Conservation (phyloP, 441 rosid genomes). For the Adansonia gregorii region DNA sequence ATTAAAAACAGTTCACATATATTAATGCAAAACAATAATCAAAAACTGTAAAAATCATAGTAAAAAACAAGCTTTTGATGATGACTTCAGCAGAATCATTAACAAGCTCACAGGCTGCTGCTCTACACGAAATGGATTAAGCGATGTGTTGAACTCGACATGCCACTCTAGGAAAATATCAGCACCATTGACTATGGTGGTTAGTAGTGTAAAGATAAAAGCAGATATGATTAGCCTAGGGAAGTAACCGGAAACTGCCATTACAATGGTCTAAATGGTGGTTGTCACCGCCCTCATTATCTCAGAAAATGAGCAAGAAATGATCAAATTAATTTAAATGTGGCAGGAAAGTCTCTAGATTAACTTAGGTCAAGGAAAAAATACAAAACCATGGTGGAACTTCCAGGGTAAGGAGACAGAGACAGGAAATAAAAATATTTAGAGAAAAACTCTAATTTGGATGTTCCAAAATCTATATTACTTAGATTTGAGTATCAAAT, state of each 20-base stretch:
- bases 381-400: neutral
- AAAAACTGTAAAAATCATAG: too few relatives aligned
- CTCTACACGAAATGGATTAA: conserved; percentile 21
- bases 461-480: too few relatives aligned
- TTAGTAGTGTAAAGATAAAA: conserved; percentile 2
- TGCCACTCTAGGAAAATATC: conserved; percentile 49
- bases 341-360: neutral
- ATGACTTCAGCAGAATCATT: neutral
- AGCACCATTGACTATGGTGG: conserved; percentile 21
- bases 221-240: conserved; percentile 21
- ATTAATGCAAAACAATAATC: too few relatives aligned
- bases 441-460: neutral
- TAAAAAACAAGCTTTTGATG: too few relatives aligned
- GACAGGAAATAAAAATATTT: neutral
- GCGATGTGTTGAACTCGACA: conserved; percentile 33
- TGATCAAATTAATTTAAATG: too few relatives aligned
- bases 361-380: neutral
- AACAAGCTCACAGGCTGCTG: conserved; percentile 43
- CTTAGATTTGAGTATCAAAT: too few relatives aligned
- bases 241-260: conserved; percentile 17
- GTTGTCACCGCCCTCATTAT: neutral
- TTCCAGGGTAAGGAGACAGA: conserved; percentile 1
- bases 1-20: neutral
- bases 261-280: conserved; percentile 9
- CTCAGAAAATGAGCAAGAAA: neutral